phyloP scores from a whole-genome alignment of 148 eudicot genomes.

The Amaranthus hypochondriacus region DNA sequence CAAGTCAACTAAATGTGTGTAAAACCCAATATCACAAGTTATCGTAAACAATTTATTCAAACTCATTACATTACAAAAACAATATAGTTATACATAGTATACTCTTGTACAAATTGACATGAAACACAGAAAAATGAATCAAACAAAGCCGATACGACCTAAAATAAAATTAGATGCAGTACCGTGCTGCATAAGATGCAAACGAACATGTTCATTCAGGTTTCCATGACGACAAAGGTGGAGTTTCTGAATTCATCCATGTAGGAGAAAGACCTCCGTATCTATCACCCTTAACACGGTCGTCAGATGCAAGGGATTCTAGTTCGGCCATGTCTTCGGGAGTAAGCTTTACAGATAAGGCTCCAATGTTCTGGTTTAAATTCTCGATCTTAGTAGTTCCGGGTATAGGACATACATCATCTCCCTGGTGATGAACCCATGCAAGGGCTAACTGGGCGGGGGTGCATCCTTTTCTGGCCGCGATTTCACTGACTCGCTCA shows the following conservation, averaged over 20 bases:
- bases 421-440: conserved; percentile 41
- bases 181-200: background rate
- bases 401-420: conserved; percentile 41
- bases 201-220: background rate
- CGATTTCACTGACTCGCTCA: conserved; percentile 32
- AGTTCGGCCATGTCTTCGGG: conserved; percentile 34
- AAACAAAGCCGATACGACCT: background rate
- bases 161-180: no score
- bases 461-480: conserved; percentile 34
- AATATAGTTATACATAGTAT: background rate
- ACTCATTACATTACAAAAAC: no score
- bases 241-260: conserved; percentile 34
- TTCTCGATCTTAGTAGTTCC: conserved; percentile 44
- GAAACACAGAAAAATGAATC: background rate
- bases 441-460: conserved; percentile 36
- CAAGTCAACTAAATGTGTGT: no score
- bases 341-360: conserved; percentile 32
- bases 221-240: conserved; percentile 36
- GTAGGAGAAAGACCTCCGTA: background rate
- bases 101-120: background rate
- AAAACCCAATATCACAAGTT: no score
- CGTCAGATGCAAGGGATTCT: conserved; percentile 26
- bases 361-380: conserved; percentile 34
- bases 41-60: no score
- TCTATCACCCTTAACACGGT: conserved; percentile 34